These are phyloP conservation scores for Monilinia laxa DNA, from an alignment of 2,329 filamentous ascomycete genomes.

Conservation along the genomic window DNA sequence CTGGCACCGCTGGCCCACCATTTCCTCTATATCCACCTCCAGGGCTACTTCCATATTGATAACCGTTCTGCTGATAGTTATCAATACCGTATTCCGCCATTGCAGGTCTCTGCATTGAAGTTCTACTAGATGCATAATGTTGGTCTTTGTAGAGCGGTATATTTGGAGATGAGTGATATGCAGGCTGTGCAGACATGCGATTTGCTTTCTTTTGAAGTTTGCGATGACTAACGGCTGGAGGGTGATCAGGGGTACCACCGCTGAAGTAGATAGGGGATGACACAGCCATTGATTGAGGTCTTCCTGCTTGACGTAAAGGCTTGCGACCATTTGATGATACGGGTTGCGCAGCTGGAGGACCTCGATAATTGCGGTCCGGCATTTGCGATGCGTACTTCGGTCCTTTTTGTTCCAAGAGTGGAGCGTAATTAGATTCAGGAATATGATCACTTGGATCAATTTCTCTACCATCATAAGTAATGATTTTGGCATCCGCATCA, in stretches of 20 bases:
- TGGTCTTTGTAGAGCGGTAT: slow-evolving; percentile 39
- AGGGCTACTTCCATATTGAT: slow-evolving; percentile 35
- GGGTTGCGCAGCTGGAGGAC: slow-evolving; percentile 47
- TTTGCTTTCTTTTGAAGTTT: slow-evolving; percentile 63
- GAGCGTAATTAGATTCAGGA: slow-evolving; percentile 52
- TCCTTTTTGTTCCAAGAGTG: slow-evolving; percentile 49
- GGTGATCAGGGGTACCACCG: slow-evolving; percentile 41
- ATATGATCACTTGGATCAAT: slow-evolving; percentile 80
- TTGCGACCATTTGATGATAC: slow-evolving; percentile 54
- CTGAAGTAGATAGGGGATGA: slow-evolving; percentile 35
- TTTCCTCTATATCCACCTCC: slow-evolving; percentile 37
- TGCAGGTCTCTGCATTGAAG: slow-evolving; percentile 31
- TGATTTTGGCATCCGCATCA: slow-evolving; percentile 66
- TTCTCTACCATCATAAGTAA: slow-evolving; percentile 72
- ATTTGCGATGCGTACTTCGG: slow-evolving; percentile 43
- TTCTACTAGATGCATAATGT: slow-evolving; percentile 24
- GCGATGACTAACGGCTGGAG: slow-evolving; percentile 50
- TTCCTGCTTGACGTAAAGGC: slow-evolving; percentile 47
- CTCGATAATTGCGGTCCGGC: slow-evolving; percentile 43
- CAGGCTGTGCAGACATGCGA: slow-evolving; percentile 36
- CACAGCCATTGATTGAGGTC: slow-evolving; percentile 49
- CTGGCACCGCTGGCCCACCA: slow-evolving; percentile 58
- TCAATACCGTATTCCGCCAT: slow-evolving; percentile 37
- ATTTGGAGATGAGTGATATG: slow-evolving; percentile 36
- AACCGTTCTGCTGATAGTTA: slow-evolving; percentile 36